Conservation (phyloP, 495 filamentous ascomycete species). For the Lepidopterella palustris region DNA sequence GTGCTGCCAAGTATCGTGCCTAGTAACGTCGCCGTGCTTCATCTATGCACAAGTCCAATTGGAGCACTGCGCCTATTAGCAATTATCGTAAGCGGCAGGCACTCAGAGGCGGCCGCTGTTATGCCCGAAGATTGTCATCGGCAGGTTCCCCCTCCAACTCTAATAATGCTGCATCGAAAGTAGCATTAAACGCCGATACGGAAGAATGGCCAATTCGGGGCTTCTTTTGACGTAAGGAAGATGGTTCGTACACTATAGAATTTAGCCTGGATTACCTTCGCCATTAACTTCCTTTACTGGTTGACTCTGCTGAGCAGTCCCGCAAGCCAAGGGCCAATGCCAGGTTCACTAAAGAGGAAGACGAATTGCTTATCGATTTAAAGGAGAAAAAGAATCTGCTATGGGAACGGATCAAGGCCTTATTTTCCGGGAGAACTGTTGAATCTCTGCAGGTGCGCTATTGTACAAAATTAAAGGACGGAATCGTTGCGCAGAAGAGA, state of each 20-base stretch:
- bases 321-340: background rate
- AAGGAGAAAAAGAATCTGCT: background rate
- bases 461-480: background rate
- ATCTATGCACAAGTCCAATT: background rate
- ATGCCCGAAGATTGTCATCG: background rate
- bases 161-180: background rate
- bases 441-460: background rate
- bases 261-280: background rate
- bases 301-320: background rate
- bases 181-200: background rate
- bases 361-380: background rate
- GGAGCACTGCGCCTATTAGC: background rate
- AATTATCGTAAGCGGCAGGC: background rate
- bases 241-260: background rate
- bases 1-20: background rate
- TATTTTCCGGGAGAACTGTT: background rate
- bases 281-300: background rate
- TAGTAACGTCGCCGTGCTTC: background rate
- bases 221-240: background rate
- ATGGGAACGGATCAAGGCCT: background rate
- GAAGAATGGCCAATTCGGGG: background rate
- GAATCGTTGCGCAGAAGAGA: background rate
- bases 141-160: background rate
- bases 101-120: background rate
- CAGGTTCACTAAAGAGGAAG: background rate